Base-by-base conservation (phyloP, 106 monocot species). In the Dioscorea alata region DNA sequence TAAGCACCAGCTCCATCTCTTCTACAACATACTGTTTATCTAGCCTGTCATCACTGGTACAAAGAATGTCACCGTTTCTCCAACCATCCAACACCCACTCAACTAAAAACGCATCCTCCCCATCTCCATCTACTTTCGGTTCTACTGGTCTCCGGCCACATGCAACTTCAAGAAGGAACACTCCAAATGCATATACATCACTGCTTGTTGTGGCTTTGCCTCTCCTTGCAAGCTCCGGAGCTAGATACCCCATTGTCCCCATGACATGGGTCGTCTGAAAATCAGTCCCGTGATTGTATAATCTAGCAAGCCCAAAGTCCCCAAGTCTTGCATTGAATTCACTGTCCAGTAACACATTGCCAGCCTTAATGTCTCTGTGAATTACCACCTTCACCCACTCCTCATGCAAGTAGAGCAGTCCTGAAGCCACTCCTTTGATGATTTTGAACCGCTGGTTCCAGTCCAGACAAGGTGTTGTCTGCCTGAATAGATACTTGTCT, bases 301-400 rank as follows among this genome's bases (percentile, higher is more conserved):
- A 65, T 23, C 60, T 48, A 3, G 71, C 77, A 21, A 78, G 71
- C 2, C 71, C 77, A 17, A 79, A 79, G 19, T 79, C 78, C 16
- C 73, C 71, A 14, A 73, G 34, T 23, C 67, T 73, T 15, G 67
- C 73, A 51, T 68, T 79, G 57, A 78, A 20, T 16, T 79, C 61
- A 4, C 42, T 58, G 32, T 79, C 73, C 9, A 79, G 35, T 23
- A 79, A 65, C 16, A 63, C 64, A 33, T 73, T 73, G 73, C 64
- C 34, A 16, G 64, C 63, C 28, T 65, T 73, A 53, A 65, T 65
- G 52, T 65, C 73, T 15, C 73, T 50, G 73, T 73, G 73, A 50
- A 65, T 20, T 6, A 42, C 23, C 7, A 28, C 49, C 20, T 42
- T 48, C 23, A 50, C 71, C 49, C 48, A 48, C 13, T 25, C 23